These are phyloP conservation scores for Microcera coccophila DNA, from an alignment of 2,329 filamentous ascomycete genomes.

Conservation along the genomic window DNA sequence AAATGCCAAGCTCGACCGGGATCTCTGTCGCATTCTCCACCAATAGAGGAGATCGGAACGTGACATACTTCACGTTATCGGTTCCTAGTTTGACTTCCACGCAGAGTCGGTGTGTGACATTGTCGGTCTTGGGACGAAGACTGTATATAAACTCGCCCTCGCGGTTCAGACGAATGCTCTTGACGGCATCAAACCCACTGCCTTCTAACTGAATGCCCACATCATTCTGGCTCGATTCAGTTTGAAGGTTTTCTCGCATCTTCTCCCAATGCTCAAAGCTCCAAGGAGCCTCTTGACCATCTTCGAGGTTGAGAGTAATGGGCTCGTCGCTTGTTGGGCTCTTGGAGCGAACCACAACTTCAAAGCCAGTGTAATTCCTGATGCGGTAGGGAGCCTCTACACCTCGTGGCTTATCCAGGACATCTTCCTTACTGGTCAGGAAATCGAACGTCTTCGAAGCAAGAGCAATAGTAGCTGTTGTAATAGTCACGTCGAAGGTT, in stretches of 20 bases:
- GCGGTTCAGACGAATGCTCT: slow-evolving; percentile 84
- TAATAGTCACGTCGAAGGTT: slow-evolving; percentile 85
- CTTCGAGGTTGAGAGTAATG: slow-evolving; percentile 71
- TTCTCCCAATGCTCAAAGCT: slow-evolving; percentile 95
- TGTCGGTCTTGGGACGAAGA: slow-evolving; percentile 79
- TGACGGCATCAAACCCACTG: slow-evolving; percentile 88
- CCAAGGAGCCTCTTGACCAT: slow-evolving; percentile 92
- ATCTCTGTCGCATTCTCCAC: slow-evolving; percentile 98
- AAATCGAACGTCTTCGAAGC: slow-evolving; percentile 92
- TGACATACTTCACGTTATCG: slow-evolving; percentile 98
- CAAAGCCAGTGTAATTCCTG: slow-evolving; percentile 93
- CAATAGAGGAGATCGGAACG: slow-evolving; percentile 82
- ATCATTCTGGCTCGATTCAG: slow-evolving; percentile 74
- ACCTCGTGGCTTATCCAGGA: slow-evolving; percentile 87
- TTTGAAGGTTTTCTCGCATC: slow-evolving; percentile 86
- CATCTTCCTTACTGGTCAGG: slow-evolving; percentile 76
- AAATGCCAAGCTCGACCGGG: slow-evolving; percentile 88
- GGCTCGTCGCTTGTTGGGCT: slow-evolving; percentile 61
- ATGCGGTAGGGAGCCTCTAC: slow-evolving; percentile 90
- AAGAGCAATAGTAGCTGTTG: slow-evolving; percentile 87
- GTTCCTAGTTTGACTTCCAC: slow-evolving; percentile 87
- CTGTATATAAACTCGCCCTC: slow-evolving; percentile 92
- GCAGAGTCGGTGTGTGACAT: slow-evolving; percentile 80
- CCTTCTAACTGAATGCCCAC: slow-evolving; percentile 84
- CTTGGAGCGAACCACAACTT: slow-evolving; percentile 78